Evolutionary conservation across 2,329 filamentous ascomycete genomes (phyloP).

Genomic region (Sarocladium oryzae): DNA sequence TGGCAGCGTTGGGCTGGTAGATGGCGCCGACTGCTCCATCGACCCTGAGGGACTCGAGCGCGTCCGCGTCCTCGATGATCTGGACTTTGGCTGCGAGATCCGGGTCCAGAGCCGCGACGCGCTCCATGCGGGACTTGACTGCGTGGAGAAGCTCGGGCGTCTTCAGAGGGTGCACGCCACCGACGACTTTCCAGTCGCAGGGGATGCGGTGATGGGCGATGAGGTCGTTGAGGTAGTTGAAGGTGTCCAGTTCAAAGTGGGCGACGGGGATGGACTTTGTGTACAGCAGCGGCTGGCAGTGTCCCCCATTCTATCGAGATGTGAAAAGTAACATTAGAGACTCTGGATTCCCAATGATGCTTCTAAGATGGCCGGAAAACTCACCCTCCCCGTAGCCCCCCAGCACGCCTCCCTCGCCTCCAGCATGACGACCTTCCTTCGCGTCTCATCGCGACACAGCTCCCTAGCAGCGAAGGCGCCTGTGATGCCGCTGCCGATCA

Average conservation of each 20-base stretch:
- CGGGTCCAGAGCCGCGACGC: conserved; percentile 45
- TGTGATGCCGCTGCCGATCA: conserved; percentile 71
- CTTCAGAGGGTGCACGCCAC: conserved; percentile 60
- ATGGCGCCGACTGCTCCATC: conserved; percentile 54
- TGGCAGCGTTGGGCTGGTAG: conserved; percentile 57
- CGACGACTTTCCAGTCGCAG: conserved; percentile 62
- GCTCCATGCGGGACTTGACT: conserved; percentile 42
- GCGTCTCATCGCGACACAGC: conserved; percentile 45
- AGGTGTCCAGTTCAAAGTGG: conserved; percentile 67
- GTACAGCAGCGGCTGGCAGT: conserved; percentile 70
- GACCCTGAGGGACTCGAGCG: conserved; percentile 47
- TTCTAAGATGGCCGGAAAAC: too few species aligned
- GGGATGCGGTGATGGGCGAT: conserved; percentile 51
- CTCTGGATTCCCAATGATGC: too few species aligned
- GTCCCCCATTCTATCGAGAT: conserved; percentile 60
- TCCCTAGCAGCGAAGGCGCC: conserved; percentile 65
- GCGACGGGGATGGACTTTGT: conserved; percentile 52
- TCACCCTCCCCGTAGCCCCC: conserved; percentile 75
- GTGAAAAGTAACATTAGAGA: too few species aligned
- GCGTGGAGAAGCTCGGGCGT: conserved; percentile 46
- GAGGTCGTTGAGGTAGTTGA: conserved; percentile 50
- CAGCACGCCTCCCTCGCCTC: conserved; percentile 76
- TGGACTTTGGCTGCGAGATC: conserved; percentile 45
- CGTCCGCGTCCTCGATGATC: conserved; percentile 30
- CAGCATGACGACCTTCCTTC: conserved; percentile 56